A percentile compares a stretch with the other conserved stretches of the same genome.
Evolutionary conservation across 352 stramenopile species (phyloP).

Genomic region (Proteromonas lacertae): DNA sequence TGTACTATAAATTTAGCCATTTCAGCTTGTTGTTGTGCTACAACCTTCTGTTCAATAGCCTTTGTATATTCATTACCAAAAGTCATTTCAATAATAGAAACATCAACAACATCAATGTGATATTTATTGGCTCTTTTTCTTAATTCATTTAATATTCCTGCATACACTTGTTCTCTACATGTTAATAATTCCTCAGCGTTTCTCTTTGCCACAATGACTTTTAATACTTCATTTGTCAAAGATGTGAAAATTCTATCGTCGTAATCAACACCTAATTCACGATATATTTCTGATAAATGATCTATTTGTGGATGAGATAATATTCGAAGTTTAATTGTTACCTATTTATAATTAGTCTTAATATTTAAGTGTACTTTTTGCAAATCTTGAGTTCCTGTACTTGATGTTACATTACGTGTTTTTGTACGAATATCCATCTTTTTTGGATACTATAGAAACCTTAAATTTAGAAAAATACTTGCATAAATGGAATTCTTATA

Average conservation of each 20-base stretch:
- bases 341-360: background rate
- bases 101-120: conserved; percentile 89
- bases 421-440: conserved; percentile 92
- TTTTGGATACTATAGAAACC: conserved; percentile 77
- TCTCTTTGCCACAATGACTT: conserved; percentile 80
- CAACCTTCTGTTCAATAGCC: conserved; percentile 97
- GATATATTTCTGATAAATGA: conserved; percentile 74
- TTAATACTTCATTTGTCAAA: conserved; percentile 78
- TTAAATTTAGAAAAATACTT: too few species aligned
- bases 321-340: conserved; percentile 5
- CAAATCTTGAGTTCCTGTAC: conserved; percentile 92
- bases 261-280: conserved; percentile 80
- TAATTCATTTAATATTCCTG: conserved; percentile 74
- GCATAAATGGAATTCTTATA: conserved; percentile 91
- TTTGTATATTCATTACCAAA: conserved; percentile 94
- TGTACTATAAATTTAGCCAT: conserved; percentile 90
- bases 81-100: conserved; percentile 97
- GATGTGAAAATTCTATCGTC: conserved; percentile 92
- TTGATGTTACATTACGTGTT: conserved; percentile 75
- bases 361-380: conserved; percentile 51
- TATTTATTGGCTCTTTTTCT: conserved; percentile 78
- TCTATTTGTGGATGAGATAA: conserved; percentile 53
- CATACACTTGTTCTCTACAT: conserved; percentile 83
- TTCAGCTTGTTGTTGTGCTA: conserved; percentile 95
- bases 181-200: conserved; percentile 94